phyloP scores from a whole-genome alignment of 1,139 yeast species.

The Lodderomyces elongisporus region DNA sequence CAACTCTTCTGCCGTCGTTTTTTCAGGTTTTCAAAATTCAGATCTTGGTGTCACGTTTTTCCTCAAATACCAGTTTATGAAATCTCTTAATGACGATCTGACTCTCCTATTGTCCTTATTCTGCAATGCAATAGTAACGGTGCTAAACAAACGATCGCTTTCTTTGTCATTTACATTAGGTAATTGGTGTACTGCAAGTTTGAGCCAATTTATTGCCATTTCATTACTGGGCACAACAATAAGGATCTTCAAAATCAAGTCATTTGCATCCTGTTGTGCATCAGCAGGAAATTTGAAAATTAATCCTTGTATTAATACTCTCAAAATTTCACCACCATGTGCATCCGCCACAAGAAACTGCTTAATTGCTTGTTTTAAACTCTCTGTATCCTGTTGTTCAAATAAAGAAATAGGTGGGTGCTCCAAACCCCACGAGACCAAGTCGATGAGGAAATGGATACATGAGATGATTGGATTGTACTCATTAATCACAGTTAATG shows the following conservation, averaged over 20 bases:
- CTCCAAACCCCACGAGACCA: conserved; percentile 77
- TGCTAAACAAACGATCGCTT: conserved; percentile 51
- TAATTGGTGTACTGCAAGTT: conserved; percentile 47
- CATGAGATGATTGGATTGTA: conserved; percentile 67
- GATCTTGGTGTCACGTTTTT: conserved; percentile 61
- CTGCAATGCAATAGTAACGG: conserved; percentile 55
- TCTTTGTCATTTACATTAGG: conserved; percentile 69
- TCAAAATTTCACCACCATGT: conserved; percentile 56
- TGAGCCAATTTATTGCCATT: conserved; percentile 56
- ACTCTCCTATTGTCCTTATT: conserved; percentile 73
- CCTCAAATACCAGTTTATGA: conserved; percentile 77
- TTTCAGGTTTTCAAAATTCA: conserved; percentile 20
- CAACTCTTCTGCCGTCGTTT: too few species aligned
- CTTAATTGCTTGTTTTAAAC: conserved; percentile 47
- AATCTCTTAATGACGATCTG: conserved; percentile 65
- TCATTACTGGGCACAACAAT: conserved; percentile 43
- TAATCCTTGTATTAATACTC: conserved; percentile 58
- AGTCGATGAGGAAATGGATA: conserved; percentile 72
- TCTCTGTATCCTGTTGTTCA: conserved; percentile 40
- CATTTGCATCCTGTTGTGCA: conserved; percentile 70
- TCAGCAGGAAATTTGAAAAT: conserved; percentile 70
- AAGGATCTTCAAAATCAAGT: conserved; percentile 63
- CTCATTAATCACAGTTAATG: conserved; percentile 54
- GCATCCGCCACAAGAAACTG: conserved; percentile 32
- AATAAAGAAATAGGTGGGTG: conserved; percentile 73